Conservation (phyloP, 2,329 filamentous ascomycete species). For the Aspergillus sp. region DNA sequence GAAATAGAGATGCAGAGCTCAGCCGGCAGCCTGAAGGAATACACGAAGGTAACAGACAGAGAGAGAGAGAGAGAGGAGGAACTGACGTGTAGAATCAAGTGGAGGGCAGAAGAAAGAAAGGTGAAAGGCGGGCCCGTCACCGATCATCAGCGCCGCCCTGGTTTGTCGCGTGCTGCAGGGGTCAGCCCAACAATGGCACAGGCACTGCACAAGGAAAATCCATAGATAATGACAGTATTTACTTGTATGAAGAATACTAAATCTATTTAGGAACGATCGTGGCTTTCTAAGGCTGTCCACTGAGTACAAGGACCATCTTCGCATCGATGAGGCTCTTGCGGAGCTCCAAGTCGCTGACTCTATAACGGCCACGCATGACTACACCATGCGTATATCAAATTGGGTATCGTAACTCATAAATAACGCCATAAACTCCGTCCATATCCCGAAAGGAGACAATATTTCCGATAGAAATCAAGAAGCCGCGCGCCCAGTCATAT, state of each 20-base stretch:
- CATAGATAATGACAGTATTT: not conserved
- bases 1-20: not conserved
- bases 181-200: not conserved
- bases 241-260: not conserved
- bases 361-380: not conserved
- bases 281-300: not conserved
- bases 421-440: slow-evolving; percentile 3
- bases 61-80: slow-evolving; percentile 10
- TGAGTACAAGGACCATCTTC: not conserved
- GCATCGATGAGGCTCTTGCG: not conserved
- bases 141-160: slow-evolving; percentile 21
- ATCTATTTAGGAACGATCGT: not conserved
- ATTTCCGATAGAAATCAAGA: not conserved
- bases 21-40: not conserved
- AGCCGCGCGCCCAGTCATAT: not conserved
- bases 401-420: slow-evolving; percentile 18
- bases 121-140: slow-evolving; percentile 35
- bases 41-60: slow-evolving; percentile 9
- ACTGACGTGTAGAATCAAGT: slow-evolving; percentile 17
- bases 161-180: slow-evolving; percentile 23
- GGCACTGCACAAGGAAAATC: not conserved
- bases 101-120: slow-evolving; percentile 18
- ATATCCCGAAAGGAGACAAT: not conserved
- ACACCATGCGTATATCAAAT: not conserved
- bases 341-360: not conserved